A percentile compares a stretch with the other conserved stretches of the same genome.
phyloP scores from a whole-genome alignment of 306 rosid genomes.

The Sechiopsis laciniata region DNA sequence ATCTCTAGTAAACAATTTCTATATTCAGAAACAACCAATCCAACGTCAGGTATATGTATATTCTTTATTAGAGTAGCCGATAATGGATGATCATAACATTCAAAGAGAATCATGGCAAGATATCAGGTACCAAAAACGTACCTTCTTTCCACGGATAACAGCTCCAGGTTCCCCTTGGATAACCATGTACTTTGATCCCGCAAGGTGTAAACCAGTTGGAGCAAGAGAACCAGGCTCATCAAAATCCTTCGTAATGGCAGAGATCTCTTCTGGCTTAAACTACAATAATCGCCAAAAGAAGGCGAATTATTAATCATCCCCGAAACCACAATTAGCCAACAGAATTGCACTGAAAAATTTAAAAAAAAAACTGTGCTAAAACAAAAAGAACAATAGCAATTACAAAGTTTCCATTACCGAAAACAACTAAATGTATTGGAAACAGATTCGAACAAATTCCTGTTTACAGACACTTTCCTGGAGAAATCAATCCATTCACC shows the following conservation, averaged over 20 bases:
- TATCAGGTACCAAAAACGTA: not conserved
- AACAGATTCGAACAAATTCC: constrained; percentile 8
- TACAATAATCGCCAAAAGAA: constrained; percentile 18
- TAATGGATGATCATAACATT: not conserved
- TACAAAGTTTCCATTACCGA: not conserved
- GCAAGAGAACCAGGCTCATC: constrained; percentile 51
- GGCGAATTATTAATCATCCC: not conserved
- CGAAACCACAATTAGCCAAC: not conserved
- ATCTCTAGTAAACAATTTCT: not conserved
- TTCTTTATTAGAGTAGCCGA: not conserved
- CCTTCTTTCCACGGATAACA: constrained; percentile 60
- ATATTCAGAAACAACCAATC: not conserved
- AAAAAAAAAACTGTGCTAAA: no score
- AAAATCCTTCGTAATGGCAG: constrained; percentile 42
- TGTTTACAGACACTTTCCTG: not conserved
- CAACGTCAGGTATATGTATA: not conserved
- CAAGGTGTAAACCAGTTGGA: constrained; percentile 48
- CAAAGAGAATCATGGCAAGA: not conserved
- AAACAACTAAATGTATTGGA: not conserved
- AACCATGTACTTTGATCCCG: constrained; percentile 56
- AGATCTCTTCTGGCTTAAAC: constrained; percentile 43
- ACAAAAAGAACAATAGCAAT: not conserved
- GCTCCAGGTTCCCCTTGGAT: constrained; percentile 55
- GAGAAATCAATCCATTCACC: not conserved
- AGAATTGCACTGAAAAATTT: constrained; percentile 15